phyloP scores from a whole-genome alignment of 352 stramenopile species.

The Saprolegnia diclina region DNA sequence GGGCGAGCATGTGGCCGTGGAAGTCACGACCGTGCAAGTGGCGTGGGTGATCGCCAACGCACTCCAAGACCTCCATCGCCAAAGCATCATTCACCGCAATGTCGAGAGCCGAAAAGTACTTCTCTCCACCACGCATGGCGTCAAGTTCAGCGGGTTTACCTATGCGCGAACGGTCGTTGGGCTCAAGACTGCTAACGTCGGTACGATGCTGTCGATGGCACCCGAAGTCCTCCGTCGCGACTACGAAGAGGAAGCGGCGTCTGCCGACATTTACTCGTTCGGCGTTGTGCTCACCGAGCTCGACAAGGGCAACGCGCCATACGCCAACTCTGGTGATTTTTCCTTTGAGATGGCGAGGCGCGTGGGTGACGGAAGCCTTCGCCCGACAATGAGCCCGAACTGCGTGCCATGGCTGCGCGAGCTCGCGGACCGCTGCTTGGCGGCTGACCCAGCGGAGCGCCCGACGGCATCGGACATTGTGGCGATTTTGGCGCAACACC shows the following conservation, averaged over 20 bases:
- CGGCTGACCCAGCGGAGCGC: not conserved
- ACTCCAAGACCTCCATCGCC: not conserved
- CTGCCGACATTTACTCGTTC: not conserved
- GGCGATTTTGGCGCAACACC: too few species aligned
- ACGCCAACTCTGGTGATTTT: too few species aligned
- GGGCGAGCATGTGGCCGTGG: too few species aligned
- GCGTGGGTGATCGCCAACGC: constrained; percentile 2
- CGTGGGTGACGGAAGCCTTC: not conserved
- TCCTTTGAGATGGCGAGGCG: not conserved
- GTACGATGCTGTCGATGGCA: constrained; percentile 42
- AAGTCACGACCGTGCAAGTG: not conserved
- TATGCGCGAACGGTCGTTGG: too few species aligned
- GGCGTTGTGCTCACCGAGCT: too few species aligned
- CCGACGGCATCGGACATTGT: constrained; percentile 1
- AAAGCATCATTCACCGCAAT: not conserved
- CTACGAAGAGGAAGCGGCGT: constrained; percentile 39
- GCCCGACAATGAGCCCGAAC: not conserved
- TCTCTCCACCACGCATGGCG: not conserved
- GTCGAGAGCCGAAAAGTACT: not conserved
- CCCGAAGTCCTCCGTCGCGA: constrained; percentile 45
- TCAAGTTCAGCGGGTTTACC: not conserved
- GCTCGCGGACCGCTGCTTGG: not conserved
- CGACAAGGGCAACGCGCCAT: too few species aligned
- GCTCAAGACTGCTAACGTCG: too few species aligned
- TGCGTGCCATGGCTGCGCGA: constrained; percentile 2